Percentiles rank a stretch among this genome's conserved stretches.
phyloP scores from a whole-genome alignment of 495 filamentous ascomycete genomes.

The Astrothelium macrocarpum region DNA sequence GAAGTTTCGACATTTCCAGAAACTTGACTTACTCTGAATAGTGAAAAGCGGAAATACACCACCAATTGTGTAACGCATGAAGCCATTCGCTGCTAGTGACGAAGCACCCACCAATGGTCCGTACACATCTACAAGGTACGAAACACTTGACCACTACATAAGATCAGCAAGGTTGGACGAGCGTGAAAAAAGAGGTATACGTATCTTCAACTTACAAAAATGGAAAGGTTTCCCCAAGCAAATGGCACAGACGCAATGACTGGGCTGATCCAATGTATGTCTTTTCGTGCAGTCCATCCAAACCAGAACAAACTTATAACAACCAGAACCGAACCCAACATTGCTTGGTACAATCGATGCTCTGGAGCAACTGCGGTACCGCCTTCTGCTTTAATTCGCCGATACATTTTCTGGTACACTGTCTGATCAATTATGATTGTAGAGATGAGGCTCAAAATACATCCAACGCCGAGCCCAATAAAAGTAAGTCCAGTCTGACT shows the following conservation, averaged over 20 bases:
- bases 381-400: conserved; percentile 30
- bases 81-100: conserved; percentile 53
- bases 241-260: conserved; percentile 53
- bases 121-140: conserved; percentile 53
- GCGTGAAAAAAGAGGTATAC: neutral
- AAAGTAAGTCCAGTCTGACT: conserved; percentile 42
- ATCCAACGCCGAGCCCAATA: conserved; percentile 40
- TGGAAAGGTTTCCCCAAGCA: conserved; percentile 54
- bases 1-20: neutral
- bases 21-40: conserved; percentile 26
- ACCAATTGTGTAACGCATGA: conserved; percentile 52
- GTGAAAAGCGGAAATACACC: conserved; percentile 56
- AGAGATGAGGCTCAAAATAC: conserved; percentile 30
- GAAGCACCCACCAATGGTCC: conserved; percentile 47
- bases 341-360: conserved; percentile 34
- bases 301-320: conserved; percentile 43
- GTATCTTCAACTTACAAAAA: conserved; percentile 38
- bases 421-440: conserved; percentile 36
- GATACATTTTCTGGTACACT: conserved; percentile 25
- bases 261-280: conserved; percentile 44
- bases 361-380: conserved; percentile 32
- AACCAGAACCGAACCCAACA: conserved; percentile 36
- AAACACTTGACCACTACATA: conserved; percentile 31
- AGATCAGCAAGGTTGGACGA: conserved; percentile 3
- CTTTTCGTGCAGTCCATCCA: conserved; percentile 35